Evolutionary conservation across 108 stramenopile genomes (phyloP).

Genomic region (Pseudonitzschia multiseries): DNA sequence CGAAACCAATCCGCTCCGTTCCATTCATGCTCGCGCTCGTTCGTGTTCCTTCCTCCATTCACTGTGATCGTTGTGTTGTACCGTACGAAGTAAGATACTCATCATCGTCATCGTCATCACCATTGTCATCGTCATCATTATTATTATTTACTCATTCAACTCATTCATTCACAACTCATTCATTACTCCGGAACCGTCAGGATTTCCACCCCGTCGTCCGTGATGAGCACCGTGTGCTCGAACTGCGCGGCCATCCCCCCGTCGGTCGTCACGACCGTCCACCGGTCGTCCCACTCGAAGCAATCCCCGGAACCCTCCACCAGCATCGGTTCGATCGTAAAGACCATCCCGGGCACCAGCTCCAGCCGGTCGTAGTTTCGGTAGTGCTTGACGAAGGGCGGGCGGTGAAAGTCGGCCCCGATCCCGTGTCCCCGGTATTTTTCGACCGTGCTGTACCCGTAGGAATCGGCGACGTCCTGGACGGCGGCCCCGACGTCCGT

Average conservation of each 20-base stretch:
- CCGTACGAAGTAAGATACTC: too few species aligned
- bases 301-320: constrained; percentile 72
- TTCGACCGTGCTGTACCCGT: constrained; percentile 81
- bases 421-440: constrained; percentile 97
- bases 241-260: constrained; percentile 94
- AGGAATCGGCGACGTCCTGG: constrained; percentile 78
- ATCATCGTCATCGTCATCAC: too few species aligned
- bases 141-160: too few species aligned
- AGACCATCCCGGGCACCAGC: constrained; percentile 91
- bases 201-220: constrained; percentile 89
- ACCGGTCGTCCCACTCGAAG: constrained; percentile 89
- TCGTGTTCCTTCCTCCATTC: too few species aligned
- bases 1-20: too few species aligned
- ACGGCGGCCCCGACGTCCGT: constrained; percentile 89
- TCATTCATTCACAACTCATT: too few species aligned
- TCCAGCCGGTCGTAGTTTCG: constrained; percentile 74
- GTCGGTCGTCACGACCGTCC: constrained; percentile 95
- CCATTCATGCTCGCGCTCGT: too few species aligned
- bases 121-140: too few species aligned
- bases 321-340: constrained; percentile 99
- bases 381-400: constrained; percentile 65
- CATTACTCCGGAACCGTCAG: constrained; percentile 73
- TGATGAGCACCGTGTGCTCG: constrained; percentile 97
- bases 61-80: too few species aligned
- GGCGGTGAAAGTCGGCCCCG: neutral